Base-by-base conservation (phyloP, 352 stramenopile genomes). In the Peronospora destructor region DNA sequence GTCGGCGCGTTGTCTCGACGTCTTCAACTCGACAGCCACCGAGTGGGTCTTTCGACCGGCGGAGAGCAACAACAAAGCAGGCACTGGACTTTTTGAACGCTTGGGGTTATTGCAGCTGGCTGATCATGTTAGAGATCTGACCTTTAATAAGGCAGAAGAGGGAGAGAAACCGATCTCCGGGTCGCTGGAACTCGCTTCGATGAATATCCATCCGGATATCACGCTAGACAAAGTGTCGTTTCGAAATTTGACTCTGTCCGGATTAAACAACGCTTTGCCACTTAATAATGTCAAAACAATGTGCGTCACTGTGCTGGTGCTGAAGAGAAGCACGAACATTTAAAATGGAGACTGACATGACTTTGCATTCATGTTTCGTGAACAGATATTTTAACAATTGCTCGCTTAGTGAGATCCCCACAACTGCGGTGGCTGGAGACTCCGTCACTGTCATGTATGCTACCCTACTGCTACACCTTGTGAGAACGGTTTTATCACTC, bases 321-420 rank as follows among this genome's bases (percentile, higher is more conserved):
- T 37, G 13, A 12, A 14, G 13, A 17, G 7, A 29, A 30, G 52
- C 32, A 13, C 9, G 13, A n/a, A 26, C 16, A 14, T 11, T 2
- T 42, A 26, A n/a, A 38, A 25, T 44, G 4, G 29, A 8, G 25
- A 39, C 29, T 48, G 41, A 61, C 37, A n/a, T 34, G n/a, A 12
- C 34, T 51, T 32, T 37, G 21, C 30, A n/a, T 59, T 35, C 35
- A 14, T 54, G 8, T 9, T 25, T 39, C 49, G 21, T 51, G 2
- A 35, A 56, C 42, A 87, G 76, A 46, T 61, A 63, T 28, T 71
- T 88, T 54, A 81, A 76, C 63, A 83, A 85, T 54, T 88, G 77
- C 64, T 76, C 67, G 14, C 63, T 88, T 25, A 67, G 60, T 57
- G 54, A 64, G n/a, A 79, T 88, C 39, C 77, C 77, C 2, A 73